A percentile compares a stretch with the other conserved stretches of the same genome.
Conservation (phyloP, 2,329 filamentous ascomycete genomes). For the Emmonsiellopsis sp. region DNA sequence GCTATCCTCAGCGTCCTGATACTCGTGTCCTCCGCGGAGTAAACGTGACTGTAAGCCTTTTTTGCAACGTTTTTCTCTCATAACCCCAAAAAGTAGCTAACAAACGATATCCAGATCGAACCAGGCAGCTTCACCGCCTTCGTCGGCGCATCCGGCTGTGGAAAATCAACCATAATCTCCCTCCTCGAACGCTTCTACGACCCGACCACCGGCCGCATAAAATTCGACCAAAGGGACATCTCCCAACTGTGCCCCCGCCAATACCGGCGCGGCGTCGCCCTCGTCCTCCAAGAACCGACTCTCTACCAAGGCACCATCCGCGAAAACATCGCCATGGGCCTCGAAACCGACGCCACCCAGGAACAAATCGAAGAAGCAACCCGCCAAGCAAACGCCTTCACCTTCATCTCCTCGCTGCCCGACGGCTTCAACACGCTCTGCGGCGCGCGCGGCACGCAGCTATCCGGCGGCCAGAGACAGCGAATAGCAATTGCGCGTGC, state of each 20-base stretch:
- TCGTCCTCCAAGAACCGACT: constrained; percentile 66
- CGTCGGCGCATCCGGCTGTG: constrained; percentile 49
- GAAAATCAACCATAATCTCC: constrained; percentile 58
- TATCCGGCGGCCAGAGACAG: constrained; percentile 35
- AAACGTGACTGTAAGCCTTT: constrained; percentile 11
- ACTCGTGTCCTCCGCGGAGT: constrained; percentile 21
- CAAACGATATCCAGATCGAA: constrained; percentile 21
- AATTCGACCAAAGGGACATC: constrained; percentile 56
- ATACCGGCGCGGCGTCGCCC: constrained; percentile 56
- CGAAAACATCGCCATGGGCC: constrained; percentile 59
- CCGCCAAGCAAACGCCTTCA: constrained; percentile 26
- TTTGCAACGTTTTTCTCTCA: not conserved
- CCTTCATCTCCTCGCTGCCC: constrained; percentile 29
- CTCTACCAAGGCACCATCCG: constrained; percentile 61
- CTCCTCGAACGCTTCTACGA: constrained; percentile 61
- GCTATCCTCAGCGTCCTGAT: constrained; percentile 19
- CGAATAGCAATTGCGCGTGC: constrained; percentile 35
- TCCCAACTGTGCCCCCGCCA: constrained; percentile 47
- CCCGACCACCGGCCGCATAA: constrained; percentile 45
- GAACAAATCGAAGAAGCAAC: constrained; percentile 26
- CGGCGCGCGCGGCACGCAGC: constrained; percentile 24
- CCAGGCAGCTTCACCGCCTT: constrained; percentile 45
- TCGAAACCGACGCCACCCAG: constrained; percentile 16
- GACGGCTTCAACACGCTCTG: constrained; percentile 27
- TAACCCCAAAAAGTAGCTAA: not conserved